Percentiles rank a stretch among this genome's conserved stretches.
Evolutionary conservation across 345 rosid genomes (phyloP).

Genomic region (Aquilaria sinensis): DNA sequence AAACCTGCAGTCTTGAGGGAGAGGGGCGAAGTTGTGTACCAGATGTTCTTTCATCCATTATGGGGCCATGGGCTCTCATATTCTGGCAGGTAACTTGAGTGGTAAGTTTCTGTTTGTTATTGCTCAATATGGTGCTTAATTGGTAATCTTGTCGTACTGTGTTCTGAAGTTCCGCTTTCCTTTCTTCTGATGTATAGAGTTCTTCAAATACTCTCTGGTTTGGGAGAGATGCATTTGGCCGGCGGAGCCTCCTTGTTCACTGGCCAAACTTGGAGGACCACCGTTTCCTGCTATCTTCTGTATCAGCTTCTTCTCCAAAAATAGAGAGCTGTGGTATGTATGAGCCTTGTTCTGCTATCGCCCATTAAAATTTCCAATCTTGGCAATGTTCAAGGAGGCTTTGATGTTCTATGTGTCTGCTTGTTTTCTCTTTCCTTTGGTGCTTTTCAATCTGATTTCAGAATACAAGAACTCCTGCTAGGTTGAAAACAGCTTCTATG

Average conservation of each 20-base stretch:
- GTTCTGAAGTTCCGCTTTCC: conserved; percentile 5
- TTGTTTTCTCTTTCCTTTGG: no score
- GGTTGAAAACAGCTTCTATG: no score
- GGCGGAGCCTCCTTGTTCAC: conserved; percentile 93
- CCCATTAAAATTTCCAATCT: no score
- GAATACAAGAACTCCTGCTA: no score
- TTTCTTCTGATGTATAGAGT: conserved; percentile 31
- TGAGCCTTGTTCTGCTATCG: no score
- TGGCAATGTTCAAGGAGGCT: no score
- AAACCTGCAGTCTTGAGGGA: conserved; percentile 17
- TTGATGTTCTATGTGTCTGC: no score
- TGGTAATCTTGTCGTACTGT: neutral
- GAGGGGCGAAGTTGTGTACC: conserved; percentile 31
- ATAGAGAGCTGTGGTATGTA: conserved; percentile 37
- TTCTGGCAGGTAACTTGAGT: conserved; percentile 76
- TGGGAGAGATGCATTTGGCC: conserved; percentile 84
- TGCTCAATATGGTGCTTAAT: neutral
- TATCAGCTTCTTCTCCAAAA: conserved; percentile 26
- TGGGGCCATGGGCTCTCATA: conserved; percentile 84
- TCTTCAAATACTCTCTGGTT: conserved; percentile 82
- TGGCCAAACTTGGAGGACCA: conserved; percentile 69
- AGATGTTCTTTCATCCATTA: conserved; percentile 61
- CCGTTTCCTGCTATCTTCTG: conserved; percentile 64
- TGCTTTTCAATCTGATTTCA: no score
- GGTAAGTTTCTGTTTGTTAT: conserved; percentile 24